Evolutionary conservation across 345 rosid species (phyloP).

Genomic region (Mercurialis annua): DNA sequence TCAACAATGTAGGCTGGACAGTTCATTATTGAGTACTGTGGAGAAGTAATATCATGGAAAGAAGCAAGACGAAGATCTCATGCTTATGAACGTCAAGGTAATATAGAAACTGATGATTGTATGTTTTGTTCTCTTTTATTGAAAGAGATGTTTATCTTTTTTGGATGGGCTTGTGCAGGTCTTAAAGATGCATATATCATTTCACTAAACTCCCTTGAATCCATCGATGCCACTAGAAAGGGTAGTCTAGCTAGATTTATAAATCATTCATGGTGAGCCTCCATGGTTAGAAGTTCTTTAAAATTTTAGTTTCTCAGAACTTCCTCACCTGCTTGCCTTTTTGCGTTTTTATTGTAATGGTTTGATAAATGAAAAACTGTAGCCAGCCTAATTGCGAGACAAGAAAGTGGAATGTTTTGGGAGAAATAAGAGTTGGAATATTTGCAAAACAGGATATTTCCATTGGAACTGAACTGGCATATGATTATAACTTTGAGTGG

Average conservation of each 20-base stretch:
- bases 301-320: neutral
- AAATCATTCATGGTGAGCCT: slow-evolving; percentile 91
- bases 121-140: neutral
- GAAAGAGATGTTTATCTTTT: slow-evolving; percentile 6
- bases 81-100: slow-evolving; percentile 71
- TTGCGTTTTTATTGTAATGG: slow-evolving; percentile 18
- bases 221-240: slow-evolving; percentile 87
- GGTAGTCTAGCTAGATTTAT: slow-evolving; percentile 96
- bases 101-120: slow-evolving; percentile 11
- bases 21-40: slow-evolving; percentile 91
- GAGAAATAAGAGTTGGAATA: slow-evolving; percentile 93
- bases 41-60: slow-evolving; percentile 95
- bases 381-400: slow-evolving; percentile 98
- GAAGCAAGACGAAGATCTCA: slow-evolving; percentile 88
- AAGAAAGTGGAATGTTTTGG: slow-evolving; percentile 89
- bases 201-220: slow-evolving; percentile 73
- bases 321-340: neutral
- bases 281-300: slow-evolving; percentile 15
- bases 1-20: slow-evolving; percentile 60
- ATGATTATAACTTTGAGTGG: slow-evolving; percentile 96
- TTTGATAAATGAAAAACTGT: slow-evolving; percentile 15
- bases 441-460: slow-evolving; percentile 81
- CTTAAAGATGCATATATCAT: slow-evolving; percentile 89
- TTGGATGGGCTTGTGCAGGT: slow-evolving; percentile 47
- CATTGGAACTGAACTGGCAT: slow-evolving; percentile 63